Conservation (phyloP, 2,329 filamentous ascomycete species). For the Fusarium multiceps region DNA sequence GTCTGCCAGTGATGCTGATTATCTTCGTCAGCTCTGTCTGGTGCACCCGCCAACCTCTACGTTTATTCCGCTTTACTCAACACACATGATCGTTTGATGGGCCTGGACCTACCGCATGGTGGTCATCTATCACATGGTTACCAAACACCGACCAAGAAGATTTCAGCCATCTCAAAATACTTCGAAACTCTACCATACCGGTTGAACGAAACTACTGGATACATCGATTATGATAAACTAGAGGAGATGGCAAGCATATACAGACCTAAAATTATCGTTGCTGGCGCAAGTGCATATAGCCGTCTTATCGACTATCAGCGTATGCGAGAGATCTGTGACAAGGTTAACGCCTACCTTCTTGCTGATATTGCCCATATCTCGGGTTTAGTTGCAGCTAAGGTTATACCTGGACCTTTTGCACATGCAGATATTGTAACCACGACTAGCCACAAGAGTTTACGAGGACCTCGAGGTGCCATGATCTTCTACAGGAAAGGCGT, state of each 20-base stretch:
- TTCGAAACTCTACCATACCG: constrained; percentile 98
- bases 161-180: constrained; percentile 98
- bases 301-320: constrained; percentile 94
- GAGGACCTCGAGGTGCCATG: constrained; percentile 94
- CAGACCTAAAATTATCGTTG: constrained; percentile 94
- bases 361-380: constrained; percentile 99
- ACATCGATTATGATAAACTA: constrained; percentile 94
- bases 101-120: constrained; percentile 93
- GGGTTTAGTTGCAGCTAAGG: constrained; percentile 89
- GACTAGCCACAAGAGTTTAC: constrained; percentile 96
- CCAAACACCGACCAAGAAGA: constrained; percentile 92
- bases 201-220: constrained; percentile 86
- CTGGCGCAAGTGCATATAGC: constrained; percentile 95
- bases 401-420: constrained; percentile 88
- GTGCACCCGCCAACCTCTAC: constrained; percentile 81
- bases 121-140: constrained; percentile 97
- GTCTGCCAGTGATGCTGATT: constrained; percentile 22
- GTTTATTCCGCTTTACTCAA: constrained; percentile 95
- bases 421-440: constrained; percentile 96
- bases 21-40: constrained; percentile 75
- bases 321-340: constrained; percentile 91
- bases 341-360: constrained; percentile 90
- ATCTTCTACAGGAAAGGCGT: constrained; percentile 98
- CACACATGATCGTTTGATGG: constrained; percentile 95
- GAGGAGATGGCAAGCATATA: constrained; percentile 90